These are phyloP conservation scores for Pseudocercospora ulei DNA, from an alignment of 2,329 filamentous ascomycete species.

Conservation along the genomic window DNA sequence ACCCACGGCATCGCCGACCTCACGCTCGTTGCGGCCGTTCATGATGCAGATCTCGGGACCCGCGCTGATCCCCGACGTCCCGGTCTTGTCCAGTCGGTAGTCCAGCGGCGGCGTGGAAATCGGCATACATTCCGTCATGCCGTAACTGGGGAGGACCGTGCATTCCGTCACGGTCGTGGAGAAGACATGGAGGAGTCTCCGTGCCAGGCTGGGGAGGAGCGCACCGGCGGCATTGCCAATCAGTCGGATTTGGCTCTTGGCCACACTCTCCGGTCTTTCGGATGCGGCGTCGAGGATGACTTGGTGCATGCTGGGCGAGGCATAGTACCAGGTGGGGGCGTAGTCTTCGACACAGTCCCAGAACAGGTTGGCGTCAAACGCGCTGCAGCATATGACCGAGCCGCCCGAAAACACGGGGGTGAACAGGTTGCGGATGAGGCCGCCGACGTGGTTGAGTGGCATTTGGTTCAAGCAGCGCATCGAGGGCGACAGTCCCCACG, in stretches of 20 bases:
- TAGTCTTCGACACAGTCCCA: slow-evolving; percentile 47
- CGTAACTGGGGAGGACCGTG: slow-evolving; percentile 48
- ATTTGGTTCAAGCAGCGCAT: slow-evolving; percentile 52
- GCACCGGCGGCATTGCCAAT: slow-evolving; percentile 50
- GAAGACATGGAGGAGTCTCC: slow-evolving; percentile 45
- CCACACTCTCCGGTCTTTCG: slow-evolving; percentile 36
- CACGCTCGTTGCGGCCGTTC: slow-evolving; percentile 35
- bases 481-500: slow-evolving; percentile 42
- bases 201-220: slow-evolving; percentile 45
- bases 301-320: slow-evolving; percentile 50
- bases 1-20: slow-evolving; percentile 35
- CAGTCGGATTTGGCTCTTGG: slow-evolving; percentile 43
- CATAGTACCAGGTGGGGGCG: slow-evolving; percentile 50
- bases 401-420: slow-evolving; percentile 48
- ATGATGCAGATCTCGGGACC: slow-evolving; percentile 47
- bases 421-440: slow-evolving; percentile 48
- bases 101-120: slow-evolving; percentile 48
- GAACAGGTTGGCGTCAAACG: slow-evolving; percentile 48
- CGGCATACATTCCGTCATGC: slow-evolving; percentile 54
- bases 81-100: slow-evolving; percentile 45
- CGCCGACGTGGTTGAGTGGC: slow-evolving; percentile 49
- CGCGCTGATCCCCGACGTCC: slow-evolving; percentile 46
- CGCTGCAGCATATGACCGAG: slow-evolving; percentile 47
- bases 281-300: slow-evolving; percentile 44
- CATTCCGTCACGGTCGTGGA: slow-evolving; percentile 31